Evolutionary conservation across 768 basidiomycete genomes (phyloP).

Genomic region (Termitomyces bulborhizus): DNA sequence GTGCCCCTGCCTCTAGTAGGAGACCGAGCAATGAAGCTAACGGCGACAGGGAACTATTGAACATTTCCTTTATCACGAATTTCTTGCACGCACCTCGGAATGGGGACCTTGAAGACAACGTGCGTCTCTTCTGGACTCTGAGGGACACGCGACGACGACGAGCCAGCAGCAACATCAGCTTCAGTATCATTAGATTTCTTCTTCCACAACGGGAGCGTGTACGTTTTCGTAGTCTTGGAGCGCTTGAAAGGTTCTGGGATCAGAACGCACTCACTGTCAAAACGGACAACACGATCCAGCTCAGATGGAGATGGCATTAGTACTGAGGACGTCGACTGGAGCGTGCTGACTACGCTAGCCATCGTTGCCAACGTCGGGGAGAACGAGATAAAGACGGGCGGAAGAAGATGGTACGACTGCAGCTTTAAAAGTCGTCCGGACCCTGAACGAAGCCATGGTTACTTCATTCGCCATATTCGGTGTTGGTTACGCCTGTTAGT

Average conservation of each 20-base stretch:
- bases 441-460: conserved; percentile 12
- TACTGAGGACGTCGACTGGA: conserved; percentile 7
- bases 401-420: conserved; percentile 13
- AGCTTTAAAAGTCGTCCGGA: conserved; percentile 6
- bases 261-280: conserved; percentile 67
- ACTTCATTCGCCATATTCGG: conserved; percentile 2
- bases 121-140: conserved; percentile 31
- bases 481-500: background rate
- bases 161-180: conserved; percentile 16
- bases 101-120: conserved; percentile 53
- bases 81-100: conserved; percentile 44
- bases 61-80: background rate
- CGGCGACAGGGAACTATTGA: conserved; percentile 1
- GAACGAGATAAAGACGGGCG: background rate
- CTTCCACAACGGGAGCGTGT: conserved; percentile 65
- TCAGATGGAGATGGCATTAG: conserved; percentile 5
- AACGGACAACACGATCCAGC: conserved; percentile 45
- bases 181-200: conserved; percentile 22
- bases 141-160: conserved; percentile 8
- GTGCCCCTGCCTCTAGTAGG: conserved; percentile 31
- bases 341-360: conserved; percentile 7
- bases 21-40: conserved; percentile 40
- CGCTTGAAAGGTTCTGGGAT: conserved; percentile 58
- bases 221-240: conserved; percentile 55
- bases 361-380: conserved; percentile 12